phyloP scores from a whole-genome alignment of 2,329 filamentous ascomycete genomes.

The Nemania serpens region DNA sequence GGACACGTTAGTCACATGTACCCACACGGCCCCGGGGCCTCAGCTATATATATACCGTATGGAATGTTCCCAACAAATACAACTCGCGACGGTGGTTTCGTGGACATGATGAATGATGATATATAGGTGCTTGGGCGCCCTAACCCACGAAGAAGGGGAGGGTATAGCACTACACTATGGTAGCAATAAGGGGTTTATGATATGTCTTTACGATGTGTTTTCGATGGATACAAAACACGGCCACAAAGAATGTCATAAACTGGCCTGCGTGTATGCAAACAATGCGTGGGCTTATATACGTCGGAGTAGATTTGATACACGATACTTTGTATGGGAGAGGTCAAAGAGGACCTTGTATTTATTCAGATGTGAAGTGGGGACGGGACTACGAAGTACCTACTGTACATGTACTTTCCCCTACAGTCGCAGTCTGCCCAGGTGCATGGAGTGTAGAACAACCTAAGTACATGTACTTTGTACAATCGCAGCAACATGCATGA shows the following conservation, averaged over 20 bases:
- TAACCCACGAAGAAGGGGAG: not conserved
- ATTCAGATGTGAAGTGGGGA: not conserved
- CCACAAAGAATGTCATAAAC: too few species aligned
- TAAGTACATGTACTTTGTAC: too few species aligned
- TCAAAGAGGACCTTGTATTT: not conserved
- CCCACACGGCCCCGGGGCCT: not conserved
- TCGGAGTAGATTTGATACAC: not conserved
- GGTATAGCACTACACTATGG: not conserved
- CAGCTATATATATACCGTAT: conserved; percentile 59
- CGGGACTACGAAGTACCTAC: not conserved
- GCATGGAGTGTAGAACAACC: too few species aligned
- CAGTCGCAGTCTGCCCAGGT: too few species aligned
- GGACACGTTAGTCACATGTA: conserved; percentile 2
- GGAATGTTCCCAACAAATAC: conserved; percentile 87
- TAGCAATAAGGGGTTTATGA: too few species aligned
- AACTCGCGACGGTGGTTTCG: conserved; percentile 75
- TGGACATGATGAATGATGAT: conserved; percentile 60
- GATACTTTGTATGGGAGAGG: not conserved
- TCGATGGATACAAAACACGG: not conserved
- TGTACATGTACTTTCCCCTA: too few species aligned
- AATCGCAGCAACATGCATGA: too few species aligned
- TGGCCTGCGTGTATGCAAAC: not conserved
- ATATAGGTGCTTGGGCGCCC: conserved; percentile 11
- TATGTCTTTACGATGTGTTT: too few species aligned
- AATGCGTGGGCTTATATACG: too few species aligned